Percentiles rank a stretch among this genome's conserved stretches.
These are phyloP conservation scores for Paspalum vaginatum DNA, from an alignment of 176 grass and related monocot species.

Conservation along the genomic window DNA sequence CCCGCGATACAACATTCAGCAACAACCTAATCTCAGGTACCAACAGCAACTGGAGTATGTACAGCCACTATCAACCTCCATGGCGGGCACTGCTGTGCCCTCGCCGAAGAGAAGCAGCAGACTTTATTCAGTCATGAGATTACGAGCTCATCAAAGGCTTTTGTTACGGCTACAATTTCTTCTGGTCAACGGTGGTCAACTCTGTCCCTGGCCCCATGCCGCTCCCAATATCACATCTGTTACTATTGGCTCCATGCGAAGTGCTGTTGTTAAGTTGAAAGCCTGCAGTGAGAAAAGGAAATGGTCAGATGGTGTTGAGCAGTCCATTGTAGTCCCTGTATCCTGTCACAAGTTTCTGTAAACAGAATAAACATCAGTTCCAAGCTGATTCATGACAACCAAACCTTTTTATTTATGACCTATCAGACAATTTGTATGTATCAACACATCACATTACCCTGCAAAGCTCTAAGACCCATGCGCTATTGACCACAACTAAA, in stretches of 20 bases:
- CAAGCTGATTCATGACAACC: not conserved
- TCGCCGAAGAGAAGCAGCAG: not conserved
- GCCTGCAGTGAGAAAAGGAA: conserved; percentile 30
- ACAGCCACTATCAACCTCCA: conserved; percentile 27
- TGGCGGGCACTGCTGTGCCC: not conserved
- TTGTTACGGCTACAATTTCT: conserved; percentile 4
- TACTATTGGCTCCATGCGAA: conserved; percentile 18
- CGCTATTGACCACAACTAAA: not conserved
- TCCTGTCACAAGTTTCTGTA: not conserved
- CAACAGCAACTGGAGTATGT: conserved; percentile 32
- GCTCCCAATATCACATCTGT: not conserved
- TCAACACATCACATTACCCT: not conserved
- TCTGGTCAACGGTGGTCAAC: conserved; percentile 29
- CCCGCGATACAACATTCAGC: conserved; percentile 23
- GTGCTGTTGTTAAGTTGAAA: conserved; percentile 17
- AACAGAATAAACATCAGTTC: not conserved
- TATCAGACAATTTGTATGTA: not conserved
- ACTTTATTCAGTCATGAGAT: not conserved
- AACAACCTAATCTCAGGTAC: not conserved
- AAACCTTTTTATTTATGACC: not conserved
- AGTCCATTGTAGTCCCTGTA: not conserved
- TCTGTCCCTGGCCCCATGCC: conserved; percentile 13
- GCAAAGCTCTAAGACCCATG: not conserved
- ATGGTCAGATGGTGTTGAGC: conserved; percentile 24
- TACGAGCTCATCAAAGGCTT: conserved; percentile 4